Evolutionary conservation across 2,329 filamentous ascomycete genomes (phyloP), one percentile per base, ranked within the genome.

Genomic region (Fusarium xylarioides): DNA sequence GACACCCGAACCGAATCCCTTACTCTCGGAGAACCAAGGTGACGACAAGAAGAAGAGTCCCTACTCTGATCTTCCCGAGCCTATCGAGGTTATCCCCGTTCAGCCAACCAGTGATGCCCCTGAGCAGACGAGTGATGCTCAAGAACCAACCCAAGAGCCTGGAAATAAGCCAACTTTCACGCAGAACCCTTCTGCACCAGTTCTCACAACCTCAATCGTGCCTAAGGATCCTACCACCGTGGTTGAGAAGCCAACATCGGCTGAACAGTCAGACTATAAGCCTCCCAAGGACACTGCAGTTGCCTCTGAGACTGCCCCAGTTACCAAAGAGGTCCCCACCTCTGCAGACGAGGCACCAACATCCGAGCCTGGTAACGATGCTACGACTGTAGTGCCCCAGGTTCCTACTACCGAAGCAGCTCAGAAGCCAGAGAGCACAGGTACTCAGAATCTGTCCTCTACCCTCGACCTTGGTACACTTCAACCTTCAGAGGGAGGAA

Each of bases 391-490:
- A 23, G 46, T 30, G 12, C 54, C 61, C 14, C 42, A 35, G 21
- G 50, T 26, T 21, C 44, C 62, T 40, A 64, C 69, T 4, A 68
- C 57, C 19, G 65, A 66, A 26, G 44, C 60, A 7, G 65, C 49
- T 16, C 61, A 70, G 57, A 64, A 68, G 34, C 61, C 67, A 35
- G 64, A 57, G n/a, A 63, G 53, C 19, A 60, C 68, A 16, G 65
- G 53, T 9, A 66, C 52, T 7, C 43, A 53, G 19, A 54, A 19
- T 9, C 54, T 71, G 21, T 56, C 62, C 11, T 77, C 76, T 18
- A 78, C 74, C 38, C 30, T 78, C 38, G 66, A 78, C 26, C 76
- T 78, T 32, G 76, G 76, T n/a, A 66, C 63, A 21, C 56, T 78
- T 16, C 65, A 71, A 35, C 69, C 76, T n/a, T 66, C 69, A 11